These are phyloP conservation scores for Ustilago tritici DNA, from an alignment of 1,284 basidiomycete genomes.

Conservation along the genomic window DNA sequence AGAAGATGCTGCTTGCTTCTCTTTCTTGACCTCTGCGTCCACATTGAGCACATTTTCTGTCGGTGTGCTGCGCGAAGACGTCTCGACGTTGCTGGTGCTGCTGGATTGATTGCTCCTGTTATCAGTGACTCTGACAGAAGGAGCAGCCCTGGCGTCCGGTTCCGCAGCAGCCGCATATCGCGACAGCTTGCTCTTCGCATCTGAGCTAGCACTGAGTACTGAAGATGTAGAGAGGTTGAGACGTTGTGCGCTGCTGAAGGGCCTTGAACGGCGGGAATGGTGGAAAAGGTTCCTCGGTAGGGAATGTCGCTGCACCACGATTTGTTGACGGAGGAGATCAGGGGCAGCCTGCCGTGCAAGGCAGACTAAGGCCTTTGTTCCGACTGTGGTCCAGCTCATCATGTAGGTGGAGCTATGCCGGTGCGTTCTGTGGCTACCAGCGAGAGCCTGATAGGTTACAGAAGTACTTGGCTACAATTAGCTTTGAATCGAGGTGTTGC, in stretches of 20 bases:
- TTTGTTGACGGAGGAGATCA: constrained; percentile 5
- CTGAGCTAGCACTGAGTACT: not conserved
- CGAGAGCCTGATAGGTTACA: not conserved
- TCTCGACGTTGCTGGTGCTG: not conserved
- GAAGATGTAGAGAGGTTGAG: constrained; percentile 24
- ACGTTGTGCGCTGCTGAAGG: constrained; percentile 12
- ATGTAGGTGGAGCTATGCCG: not conserved
- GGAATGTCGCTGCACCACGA: constrained; percentile 18
- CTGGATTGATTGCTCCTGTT: constrained; percentile 14
- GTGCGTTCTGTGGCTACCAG: not conserved
- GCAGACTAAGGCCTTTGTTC: constrained; percentile 15
- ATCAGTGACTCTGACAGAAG: constrained; percentile 25
- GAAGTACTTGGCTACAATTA: not conserved
- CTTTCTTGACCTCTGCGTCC: constrained; percentile 2
- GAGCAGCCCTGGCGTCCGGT: not conserved
- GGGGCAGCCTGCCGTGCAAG: constrained; percentile 18
- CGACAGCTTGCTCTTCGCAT: constrained; percentile 9
- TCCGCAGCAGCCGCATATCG: not conserved
- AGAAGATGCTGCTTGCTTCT: not conserved
- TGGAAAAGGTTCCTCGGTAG: constrained; percentile 34
- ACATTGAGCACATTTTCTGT: constrained; percentile 28
- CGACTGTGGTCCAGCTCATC: constrained; percentile 23
- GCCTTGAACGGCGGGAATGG: constrained; percentile 25
- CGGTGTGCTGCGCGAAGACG: constrained; percentile 17
- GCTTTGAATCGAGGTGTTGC: not conserved